Evolutionary conservation across 768 basidiomycete species (phyloP), one percentile per base, ranked within the genome.

Genomic region (Sarcomyxa edulis): DNA sequence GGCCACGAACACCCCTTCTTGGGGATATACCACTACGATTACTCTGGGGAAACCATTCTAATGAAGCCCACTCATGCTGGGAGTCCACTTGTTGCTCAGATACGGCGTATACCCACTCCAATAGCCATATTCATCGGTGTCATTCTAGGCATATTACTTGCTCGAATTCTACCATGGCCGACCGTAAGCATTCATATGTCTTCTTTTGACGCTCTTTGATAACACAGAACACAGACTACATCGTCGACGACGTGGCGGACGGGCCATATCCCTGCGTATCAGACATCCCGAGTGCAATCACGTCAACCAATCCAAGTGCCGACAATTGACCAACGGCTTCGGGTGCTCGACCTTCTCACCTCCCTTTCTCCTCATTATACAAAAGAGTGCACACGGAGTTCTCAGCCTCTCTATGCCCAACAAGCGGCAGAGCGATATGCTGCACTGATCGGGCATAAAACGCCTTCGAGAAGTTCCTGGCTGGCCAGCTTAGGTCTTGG

Each of bases 291-390:
- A 53, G 59, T 73, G 49, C 66, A 76, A 39, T 71, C 73, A 34
- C 74, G 74, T 21, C 77, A 83, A 40, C 74, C 77, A 11, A 70
- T 89, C 31, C 72, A 78, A 19, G 69, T 87, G 1, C 95, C 95
- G 1, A 88, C 86, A 0, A 57, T 83, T 9, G 81, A 84, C 31
- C 92, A 98, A 60, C 84, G 96, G 10, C 70, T 71, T 19, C 84
- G 93, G 16, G 80, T 98, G 9, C 74, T 98, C 24, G 81, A 91
- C 40, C 74, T 97, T 37, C 72, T 99, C 40, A 85, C 85, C 20
- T 83, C 84, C 4, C 76, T 99, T 32, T 81, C 91, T 0, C 81
- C 92, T 1, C 91, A 96, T 55, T 84, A 98, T 58, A 98, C 96
- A 14, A 83, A 82, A 41, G 84, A 94, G 62, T 98, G 94, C 64